These are phyloP conservation scores for Primulina tabacum DNA, from an alignment of 257 asterid species.

Conservation along the genomic window DNA sequence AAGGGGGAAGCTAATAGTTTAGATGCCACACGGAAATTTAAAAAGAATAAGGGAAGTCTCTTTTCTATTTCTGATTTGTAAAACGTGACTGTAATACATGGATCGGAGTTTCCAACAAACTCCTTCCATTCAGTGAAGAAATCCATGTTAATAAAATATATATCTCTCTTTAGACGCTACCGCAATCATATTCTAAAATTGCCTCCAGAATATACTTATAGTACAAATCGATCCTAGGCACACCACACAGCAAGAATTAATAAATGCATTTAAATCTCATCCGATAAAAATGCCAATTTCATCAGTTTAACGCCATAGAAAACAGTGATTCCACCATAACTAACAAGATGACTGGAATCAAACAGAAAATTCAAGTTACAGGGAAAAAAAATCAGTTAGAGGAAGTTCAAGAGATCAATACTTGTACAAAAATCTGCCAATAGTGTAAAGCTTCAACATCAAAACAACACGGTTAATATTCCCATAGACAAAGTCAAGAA, in stretches of 20 bases:
- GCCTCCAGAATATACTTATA: not conserved
- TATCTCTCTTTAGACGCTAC: not conserved
- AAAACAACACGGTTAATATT: conserved; percentile 7
- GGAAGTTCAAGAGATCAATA: not conserved
- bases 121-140: not conserved
- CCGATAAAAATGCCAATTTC: not conserved
- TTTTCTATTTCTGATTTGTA: no score
- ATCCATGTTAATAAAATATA: not conserved
- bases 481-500: conserved; percentile 3
- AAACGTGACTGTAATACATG: not conserved
- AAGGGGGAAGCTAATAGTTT: not conserved
- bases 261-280: conserved; percentile 3
- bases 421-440: not conserved
- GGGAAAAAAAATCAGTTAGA: not conserved
- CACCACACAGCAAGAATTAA: not conserved
- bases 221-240: not conserved
- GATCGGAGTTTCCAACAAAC: not conserved
- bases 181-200: not conserved
- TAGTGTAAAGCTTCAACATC: not conserved
- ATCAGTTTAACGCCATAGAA: not conserved
- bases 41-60: not conserved
- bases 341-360: not conserved
- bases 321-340: not conserved
- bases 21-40: not conserved
- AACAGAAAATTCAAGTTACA: not conserved